Evolutionary conservation across 2,329 filamentous ascomycete genomes (phyloP).

Genomic region (Colletotrichum salicis): DNA sequence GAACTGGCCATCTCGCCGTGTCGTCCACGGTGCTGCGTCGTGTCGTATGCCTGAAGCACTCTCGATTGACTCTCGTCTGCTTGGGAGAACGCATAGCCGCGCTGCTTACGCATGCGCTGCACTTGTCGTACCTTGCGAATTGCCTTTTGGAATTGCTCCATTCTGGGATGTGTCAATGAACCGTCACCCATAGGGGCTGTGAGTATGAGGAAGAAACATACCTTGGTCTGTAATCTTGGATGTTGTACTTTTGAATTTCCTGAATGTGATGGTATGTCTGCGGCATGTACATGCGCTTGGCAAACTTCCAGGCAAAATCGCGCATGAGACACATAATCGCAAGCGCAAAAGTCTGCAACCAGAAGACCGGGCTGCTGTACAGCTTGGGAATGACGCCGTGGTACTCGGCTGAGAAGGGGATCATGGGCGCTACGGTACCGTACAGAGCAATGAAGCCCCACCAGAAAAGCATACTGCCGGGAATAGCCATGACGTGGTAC

Average conservation of each 20-base stretch:
- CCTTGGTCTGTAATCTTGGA: slow-evolving; percentile 97
- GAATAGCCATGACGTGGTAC: slow-evolving; percentile 94
- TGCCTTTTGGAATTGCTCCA: slow-evolving; percentile 99
- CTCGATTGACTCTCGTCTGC: slow-evolving; percentile 96
- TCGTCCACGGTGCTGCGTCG: slow-evolving; percentile 86
- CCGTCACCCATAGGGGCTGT: neutral
- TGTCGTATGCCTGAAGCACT: slow-evolving; percentile 97
- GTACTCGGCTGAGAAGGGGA: slow-evolving; percentile 85
- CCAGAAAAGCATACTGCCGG: slow-evolving; percentile 92
- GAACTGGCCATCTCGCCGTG: slow-evolving; percentile 91
- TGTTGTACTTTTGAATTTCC: slow-evolving; percentile 99
- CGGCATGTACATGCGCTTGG: slow-evolving; percentile 95
- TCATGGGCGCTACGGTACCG: slow-evolving; percentile 83
- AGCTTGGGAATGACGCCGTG: slow-evolving; percentile 83
- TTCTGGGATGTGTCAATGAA: slow-evolving; percentile 62
- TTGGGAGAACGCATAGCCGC: slow-evolving; percentile 97
- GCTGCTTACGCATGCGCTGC: slow-evolving; percentile 98
- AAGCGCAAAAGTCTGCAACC: slow-evolving; percentile 86
- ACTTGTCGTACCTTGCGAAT: slow-evolving; percentile 98
- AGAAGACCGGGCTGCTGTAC: slow-evolving; percentile 86
- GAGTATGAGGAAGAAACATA: slow-evolving; percentile 54
- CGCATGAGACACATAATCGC: slow-evolving; percentile 84
- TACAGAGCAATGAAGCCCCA: slow-evolving; percentile 90
- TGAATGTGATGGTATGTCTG: slow-evolving; percentile 98
- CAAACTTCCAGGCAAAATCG: slow-evolving; percentile 97